Evolutionary conservation across 2,329 filamentous ascomycete genomes (phyloP).

Genomic region (Scytalidium sp.): DNA sequence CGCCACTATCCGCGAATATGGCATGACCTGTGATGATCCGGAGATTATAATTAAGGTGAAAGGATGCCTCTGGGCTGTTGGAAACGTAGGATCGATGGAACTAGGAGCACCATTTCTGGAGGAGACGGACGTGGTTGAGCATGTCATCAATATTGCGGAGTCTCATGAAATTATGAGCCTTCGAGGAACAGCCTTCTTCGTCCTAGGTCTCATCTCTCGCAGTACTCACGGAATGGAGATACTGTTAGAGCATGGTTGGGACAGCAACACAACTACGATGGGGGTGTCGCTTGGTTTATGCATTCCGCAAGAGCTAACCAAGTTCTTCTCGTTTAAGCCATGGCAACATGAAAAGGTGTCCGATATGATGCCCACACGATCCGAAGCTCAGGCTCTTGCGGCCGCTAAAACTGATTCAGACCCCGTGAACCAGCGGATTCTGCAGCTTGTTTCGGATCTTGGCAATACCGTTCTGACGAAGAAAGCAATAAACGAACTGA

Average conservation of each 20-base stretch:
- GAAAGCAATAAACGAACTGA: slow-evolving; percentile 77
- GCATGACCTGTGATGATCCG: slow-evolving; percentile 77
- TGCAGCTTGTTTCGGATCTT: slow-evolving; percentile 82
- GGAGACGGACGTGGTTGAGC: slow-evolving; percentile 80
- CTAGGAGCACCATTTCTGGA: slow-evolving; percentile 93
- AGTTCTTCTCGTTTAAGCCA: slow-evolving; percentile 68
- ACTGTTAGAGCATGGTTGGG: slow-evolving; percentile 86
- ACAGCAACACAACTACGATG: slow-evolving; percentile 79
- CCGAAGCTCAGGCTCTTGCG: slow-evolving; percentile 42
- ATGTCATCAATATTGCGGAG: slow-evolving; percentile 87
- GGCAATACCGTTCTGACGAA: slow-evolving; percentile 93
- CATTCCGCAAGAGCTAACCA: slow-evolving; percentile 74
- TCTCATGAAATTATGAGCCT: slow-evolving; percentile 86
- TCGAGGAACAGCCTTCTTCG: slow-evolving; percentile 94
- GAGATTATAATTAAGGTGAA: slow-evolving; percentile 93
- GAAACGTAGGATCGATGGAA: slow-evolving; percentile 98
- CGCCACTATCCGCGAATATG: slow-evolving; percentile 81
- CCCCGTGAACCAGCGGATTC: slow-evolving; percentile 66
- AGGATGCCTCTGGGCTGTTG: slow-evolving; percentile 94
- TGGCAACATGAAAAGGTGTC: slow-evolving; percentile 43
- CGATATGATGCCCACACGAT: slow-evolving; percentile 33
- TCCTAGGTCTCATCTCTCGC: slow-evolving; percentile 85
- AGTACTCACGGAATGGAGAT: slow-evolving; percentile 93
- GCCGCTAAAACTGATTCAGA: slow-evolving; percentile 54
- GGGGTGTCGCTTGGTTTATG: slow-evolving; percentile 86